A percentile compares a stretch with the other conserved stretches of the same genome.
Conservation (phyloP, 805 yeast species). For the Starmerella apis region DNA sequence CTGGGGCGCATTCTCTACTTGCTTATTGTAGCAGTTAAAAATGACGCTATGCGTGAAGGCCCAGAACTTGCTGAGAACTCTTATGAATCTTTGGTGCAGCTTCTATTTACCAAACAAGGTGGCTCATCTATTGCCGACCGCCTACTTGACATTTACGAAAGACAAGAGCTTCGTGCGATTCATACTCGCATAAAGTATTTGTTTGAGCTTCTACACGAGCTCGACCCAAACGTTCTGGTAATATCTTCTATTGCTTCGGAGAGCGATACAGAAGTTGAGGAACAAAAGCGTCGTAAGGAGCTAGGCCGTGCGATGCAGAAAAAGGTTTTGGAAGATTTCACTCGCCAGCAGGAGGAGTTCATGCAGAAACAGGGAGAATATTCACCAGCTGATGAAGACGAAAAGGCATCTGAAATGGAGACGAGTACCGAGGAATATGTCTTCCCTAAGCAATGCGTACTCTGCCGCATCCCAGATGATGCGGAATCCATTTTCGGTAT, state of each 20-base stretch:
- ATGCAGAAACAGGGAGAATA: slow-evolving; percentile 38
- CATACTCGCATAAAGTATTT: slow-evolving; percentile 16
- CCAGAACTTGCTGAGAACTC: not conserved
- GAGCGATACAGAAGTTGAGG: slow-evolving; percentile 26
- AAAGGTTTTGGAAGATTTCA: slow-evolving; percentile 65
- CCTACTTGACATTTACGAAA: slow-evolving; percentile 13
- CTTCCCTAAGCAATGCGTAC: slow-evolving; percentile 66
- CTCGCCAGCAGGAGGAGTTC: slow-evolving; percentile 68
- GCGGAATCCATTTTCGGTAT: slow-evolving; percentile 64
- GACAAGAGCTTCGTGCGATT: not conserved
- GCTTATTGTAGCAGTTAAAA: slow-evolving; percentile 49
- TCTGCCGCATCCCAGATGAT: slow-evolving; percentile 67
- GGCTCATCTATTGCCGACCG: slow-evolving; percentile 18
- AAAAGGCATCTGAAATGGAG: slow-evolving; percentile 25
- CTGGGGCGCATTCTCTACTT: slow-evolving; percentile 54
- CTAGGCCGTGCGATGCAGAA: slow-evolving; percentile 60
- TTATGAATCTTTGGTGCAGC: slow-evolving; percentile 11
- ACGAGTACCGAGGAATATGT: slow-evolving; percentile 21
- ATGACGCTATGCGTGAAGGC: slow-evolving; percentile 26
- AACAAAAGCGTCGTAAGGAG: slow-evolving; percentile 50
- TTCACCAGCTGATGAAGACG: slow-evolving; percentile 34
- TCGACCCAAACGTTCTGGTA: slow-evolving; percentile 9
- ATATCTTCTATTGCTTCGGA: slow-evolving; percentile 27
- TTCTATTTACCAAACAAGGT: slow-evolving; percentile 10
- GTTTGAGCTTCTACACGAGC: slow-evolving; percentile 15